A percentile compares a stretch with the other conserved stretches of the same genome.
These are phyloP conservation scores for Heliamphora pulchella DNA, from an alignment of 179 eudicot genomes.

Conservation along the genomic window DNA sequence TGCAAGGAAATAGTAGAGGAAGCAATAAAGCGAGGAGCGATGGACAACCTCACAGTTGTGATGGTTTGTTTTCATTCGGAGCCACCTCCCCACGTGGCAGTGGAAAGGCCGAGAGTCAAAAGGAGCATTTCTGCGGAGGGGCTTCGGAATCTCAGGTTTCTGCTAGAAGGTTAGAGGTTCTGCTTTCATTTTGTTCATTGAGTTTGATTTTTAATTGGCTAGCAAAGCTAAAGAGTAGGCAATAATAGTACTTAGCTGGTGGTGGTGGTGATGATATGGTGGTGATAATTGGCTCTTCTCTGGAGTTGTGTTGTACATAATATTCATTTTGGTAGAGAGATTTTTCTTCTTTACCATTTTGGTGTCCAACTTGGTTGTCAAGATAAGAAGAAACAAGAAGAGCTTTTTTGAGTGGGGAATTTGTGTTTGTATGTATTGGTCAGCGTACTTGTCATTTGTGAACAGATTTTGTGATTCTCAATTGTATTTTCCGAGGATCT, in stretches of 20 bases:
- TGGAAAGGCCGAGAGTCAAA: constrained; percentile 46
- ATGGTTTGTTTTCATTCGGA: constrained; percentile 80
- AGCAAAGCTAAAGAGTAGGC: neutral
- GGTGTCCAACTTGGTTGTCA: constrained; percentile 10
- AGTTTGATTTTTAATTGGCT: neutral
- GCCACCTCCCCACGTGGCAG: constrained; percentile 54
- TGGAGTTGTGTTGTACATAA: constrained; percentile 8
- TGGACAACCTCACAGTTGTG: constrained; percentile 78
- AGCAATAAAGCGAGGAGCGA: constrained; percentile 63
- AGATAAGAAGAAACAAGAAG: constrained; percentile 14
- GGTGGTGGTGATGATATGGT: constrained; percentile 12
- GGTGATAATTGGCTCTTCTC: constrained; percentile 11
- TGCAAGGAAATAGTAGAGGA: constrained; percentile 81
- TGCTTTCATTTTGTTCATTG: neutral
- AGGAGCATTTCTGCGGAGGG: constrained; percentile 87
- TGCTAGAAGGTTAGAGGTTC: constrained; percentile 38
- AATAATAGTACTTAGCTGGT: constrained; percentile 3
- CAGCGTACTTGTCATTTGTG: neutral
- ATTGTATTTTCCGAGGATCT: too few relatives aligned
- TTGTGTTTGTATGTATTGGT: neutral
- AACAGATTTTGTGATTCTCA: constrained; percentile 1
- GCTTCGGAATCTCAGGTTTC: constrained; percentile 51
- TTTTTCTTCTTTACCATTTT: neutral
- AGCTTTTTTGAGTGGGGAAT: neutral
- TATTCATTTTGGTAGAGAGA: neutral